phyloP scores from a whole-genome alignment of 257 asterid genomes.

The Solanum chmielewskii region DNA sequence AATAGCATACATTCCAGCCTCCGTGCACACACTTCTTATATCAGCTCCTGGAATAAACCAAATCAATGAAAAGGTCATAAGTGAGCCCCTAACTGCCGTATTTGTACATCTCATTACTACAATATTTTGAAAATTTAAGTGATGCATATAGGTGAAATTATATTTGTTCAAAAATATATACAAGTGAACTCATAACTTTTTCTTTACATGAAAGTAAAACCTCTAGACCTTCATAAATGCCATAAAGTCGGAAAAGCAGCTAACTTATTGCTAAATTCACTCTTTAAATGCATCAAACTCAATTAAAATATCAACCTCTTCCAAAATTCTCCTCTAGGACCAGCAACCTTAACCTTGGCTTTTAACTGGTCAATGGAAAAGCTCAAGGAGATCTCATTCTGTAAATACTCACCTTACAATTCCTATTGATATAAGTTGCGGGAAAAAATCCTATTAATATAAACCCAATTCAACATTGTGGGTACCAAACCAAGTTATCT shows the following conservation, averaged over 20 bases:
- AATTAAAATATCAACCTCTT: background rate
- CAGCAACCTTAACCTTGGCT: background rate
- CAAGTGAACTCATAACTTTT: background rate
- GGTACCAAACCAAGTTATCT: background rate
- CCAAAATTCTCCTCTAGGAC: background rate
- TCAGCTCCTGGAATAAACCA: constrained; percentile 55
- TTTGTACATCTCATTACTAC: background rate
- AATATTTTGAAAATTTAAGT: background rate
- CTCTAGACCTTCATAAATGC: background rate
- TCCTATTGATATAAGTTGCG: background rate
- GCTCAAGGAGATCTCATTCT: background rate
- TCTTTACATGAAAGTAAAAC: background rate
- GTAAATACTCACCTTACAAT: background rate
- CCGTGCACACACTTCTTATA: constrained; percentile 89
- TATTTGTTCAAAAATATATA: background rate
- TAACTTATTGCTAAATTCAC: background rate
- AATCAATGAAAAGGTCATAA: background rate
- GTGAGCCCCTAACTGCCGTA: background rate
- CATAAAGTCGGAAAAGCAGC: background rate
- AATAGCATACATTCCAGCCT: constrained; percentile 94
- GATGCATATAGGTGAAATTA: background rate
- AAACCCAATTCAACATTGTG: background rate
- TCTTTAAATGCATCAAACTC: background rate
- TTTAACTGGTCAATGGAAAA: background rate
- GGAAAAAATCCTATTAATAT: background rate